Conservation (phyloP, 2,329 filamentous ascomycete species). For the Colletotrichum nymphaeae region DNA sequence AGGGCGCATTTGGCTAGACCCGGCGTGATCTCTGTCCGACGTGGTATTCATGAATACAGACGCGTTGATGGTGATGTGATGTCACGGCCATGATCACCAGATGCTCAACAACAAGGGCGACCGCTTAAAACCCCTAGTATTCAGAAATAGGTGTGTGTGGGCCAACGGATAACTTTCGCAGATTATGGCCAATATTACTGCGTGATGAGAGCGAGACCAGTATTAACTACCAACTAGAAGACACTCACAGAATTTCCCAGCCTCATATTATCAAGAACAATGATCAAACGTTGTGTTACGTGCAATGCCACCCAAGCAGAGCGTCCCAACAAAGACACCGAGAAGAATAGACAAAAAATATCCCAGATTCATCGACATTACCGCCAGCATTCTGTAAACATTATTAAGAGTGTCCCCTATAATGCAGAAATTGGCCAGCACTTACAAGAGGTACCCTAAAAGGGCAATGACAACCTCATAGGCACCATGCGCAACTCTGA, state of each 20-base stretch:
- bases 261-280: background rate
- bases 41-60: background rate
- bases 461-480: conserved; percentile 19
- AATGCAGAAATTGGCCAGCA: conserved; percentile 46
- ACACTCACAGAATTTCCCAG: no score
- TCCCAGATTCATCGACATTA: conserved; percentile 84
- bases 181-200: no score
- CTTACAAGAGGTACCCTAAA: conserved; percentile 80
- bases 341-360: conserved; percentile 79
- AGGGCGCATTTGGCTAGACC: background rate
- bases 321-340: conserved; percentile 80
- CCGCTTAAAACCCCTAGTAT: background rate
- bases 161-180: background rate
- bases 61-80: background rate
- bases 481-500: background rate
- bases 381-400: conserved; percentile 77
- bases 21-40: background rate
- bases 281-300: conserved; percentile 28
- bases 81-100: background rate
- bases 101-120: background rate
- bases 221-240: no score
- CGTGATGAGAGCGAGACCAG: no score
- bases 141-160: background rate
- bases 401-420: background rate
- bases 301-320: conserved; percentile 66